These are phyloP conservation scores for Pseudofabraea citricarpa DNA, from an alignment of 2,329 filamentous ascomycete genomes.

Conservation along the genomic window DNA sequence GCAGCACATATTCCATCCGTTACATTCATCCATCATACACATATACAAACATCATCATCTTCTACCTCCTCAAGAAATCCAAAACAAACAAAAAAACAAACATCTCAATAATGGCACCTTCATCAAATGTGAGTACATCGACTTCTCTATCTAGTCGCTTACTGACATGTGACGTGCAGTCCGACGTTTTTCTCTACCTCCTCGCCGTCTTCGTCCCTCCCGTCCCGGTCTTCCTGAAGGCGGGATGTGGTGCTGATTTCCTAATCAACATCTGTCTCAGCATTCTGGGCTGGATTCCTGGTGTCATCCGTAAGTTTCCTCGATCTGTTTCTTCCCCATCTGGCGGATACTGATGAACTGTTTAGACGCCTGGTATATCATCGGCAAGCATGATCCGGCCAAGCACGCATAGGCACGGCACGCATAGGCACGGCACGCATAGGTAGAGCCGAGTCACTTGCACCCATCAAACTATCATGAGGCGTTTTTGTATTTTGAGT, in stretches of 20 bases:
- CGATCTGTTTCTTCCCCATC: background rate
- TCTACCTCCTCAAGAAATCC: background rate
- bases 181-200: conserved; percentile 22
- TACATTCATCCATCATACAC: no score
- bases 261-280: conserved; percentile 34
- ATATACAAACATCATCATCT: background rate
- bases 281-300: conserved; percentile 30
- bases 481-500: no score
- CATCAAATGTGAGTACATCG: conserved; percentile 5
- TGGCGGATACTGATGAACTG: background rate
- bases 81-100: background rate
- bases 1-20: no score
- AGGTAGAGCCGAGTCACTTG: no score
- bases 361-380: conserved; percentile 25
- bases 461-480: no score
- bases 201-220: conserved; percentile 24
- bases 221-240: conserved; percentile 31
- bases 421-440: background rate
- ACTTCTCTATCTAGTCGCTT: background rate
- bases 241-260: conserved; percentile 33
- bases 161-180: conserved; percentile 5
- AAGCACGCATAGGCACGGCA: background rate
- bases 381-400: conserved; percentile 22
- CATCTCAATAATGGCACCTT: conserved; percentile 6
- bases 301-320: conserved; percentile 23